Evolutionary conservation across 495 filamentous ascomycete species (phyloP).

Genomic region (Talaromyces adpressus): DNA sequence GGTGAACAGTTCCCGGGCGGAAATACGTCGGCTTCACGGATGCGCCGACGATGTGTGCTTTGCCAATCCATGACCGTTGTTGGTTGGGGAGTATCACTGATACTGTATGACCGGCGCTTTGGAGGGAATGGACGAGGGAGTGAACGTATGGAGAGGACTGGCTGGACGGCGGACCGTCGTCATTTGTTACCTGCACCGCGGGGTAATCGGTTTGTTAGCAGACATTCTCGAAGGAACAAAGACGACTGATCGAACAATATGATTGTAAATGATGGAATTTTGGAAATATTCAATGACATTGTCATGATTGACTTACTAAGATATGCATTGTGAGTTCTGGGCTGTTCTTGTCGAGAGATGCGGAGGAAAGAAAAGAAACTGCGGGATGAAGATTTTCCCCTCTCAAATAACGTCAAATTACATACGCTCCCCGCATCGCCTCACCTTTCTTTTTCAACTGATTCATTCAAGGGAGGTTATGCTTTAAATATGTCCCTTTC

Average conservation of each 20-base stretch:
- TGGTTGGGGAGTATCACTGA: slow-evolving; percentile 85
- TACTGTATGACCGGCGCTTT: slow-evolving; percentile 70
- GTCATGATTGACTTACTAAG: slow-evolving; percentile 21
- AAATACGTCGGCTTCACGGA: slow-evolving; percentile 86
- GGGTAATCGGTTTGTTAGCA: slow-evolving; percentile 5
- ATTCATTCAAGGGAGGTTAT: neutral
- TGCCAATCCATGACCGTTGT: slow-evolving; percentile 96
- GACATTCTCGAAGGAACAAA: neutral
- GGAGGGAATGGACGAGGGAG: slow-evolving; percentile 71
- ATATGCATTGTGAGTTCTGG: slow-evolving; percentile 33
- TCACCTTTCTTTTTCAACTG: neutral
- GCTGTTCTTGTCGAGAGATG: slow-evolving; percentile 12
- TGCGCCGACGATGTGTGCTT: slow-evolving; percentile 87
- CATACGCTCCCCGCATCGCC: neutral
- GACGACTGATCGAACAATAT: neutral
- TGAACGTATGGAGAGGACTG: slow-evolving; percentile 91
- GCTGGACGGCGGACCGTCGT: slow-evolving; percentile 90
- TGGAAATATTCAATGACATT: too few species aligned
- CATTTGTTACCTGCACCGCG: slow-evolving; percentile 69
- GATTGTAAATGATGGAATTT: neutral
- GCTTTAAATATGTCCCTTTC: neutral
- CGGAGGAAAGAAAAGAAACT: slow-evolving; percentile 4
- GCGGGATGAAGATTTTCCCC: slow-evolving; percentile 2
- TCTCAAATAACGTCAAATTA: neutral
- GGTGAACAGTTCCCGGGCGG: slow-evolving; percentile 55